Evolutionary conservation across 305 asterid species (phyloP).

Genomic region (Striga hermonthica): DNA sequence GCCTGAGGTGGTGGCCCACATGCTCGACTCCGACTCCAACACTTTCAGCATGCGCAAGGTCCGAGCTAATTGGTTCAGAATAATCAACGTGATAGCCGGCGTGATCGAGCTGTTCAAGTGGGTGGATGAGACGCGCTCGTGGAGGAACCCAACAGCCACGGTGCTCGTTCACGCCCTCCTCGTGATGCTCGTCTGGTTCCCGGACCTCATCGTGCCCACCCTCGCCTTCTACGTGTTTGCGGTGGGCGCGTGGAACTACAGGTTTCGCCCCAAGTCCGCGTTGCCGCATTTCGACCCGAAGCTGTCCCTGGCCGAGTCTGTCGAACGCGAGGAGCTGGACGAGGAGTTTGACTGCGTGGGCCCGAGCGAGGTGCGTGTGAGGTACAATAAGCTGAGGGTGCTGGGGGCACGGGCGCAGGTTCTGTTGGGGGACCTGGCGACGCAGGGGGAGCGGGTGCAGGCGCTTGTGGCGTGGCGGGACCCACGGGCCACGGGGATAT

Average conservation of each 20-base stretch:
- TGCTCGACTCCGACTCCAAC: constrained; percentile 69
- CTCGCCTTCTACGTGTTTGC: constrained; percentile 65
- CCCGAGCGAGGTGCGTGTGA: constrained; percentile 56
- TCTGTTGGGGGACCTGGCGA: constrained; percentile 71
- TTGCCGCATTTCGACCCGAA: constrained; percentile 68
- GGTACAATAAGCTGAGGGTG: constrained; percentile 69
- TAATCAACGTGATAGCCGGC: constrained; percentile 64
- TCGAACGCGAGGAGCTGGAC: constrained; percentile 68
- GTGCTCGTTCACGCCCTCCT: constrained; percentile 65
- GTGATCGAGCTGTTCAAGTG: constrained; percentile 62
- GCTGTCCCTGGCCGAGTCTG: constrained; percentile 54
- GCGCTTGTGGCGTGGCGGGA: constrained; percentile 84
- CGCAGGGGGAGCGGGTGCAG: constrained; percentile 78
- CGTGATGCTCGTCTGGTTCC: constrained; percentile 82
- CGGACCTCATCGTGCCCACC: constrained; percentile 69
- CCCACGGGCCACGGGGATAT: constrained; percentile 90
- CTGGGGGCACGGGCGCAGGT: constrained; percentile 77
- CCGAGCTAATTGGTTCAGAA: constrained; percentile 75
- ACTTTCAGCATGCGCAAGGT: constrained; percentile 74
- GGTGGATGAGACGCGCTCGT: constrained; percentile 80
- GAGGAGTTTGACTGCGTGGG: constrained; percentile 75
- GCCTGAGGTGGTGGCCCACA: constrained; percentile 63
- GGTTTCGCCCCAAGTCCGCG: constrained; percentile 49
- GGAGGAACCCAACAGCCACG: constrained; percentile 81
- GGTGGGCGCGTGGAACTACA: constrained; percentile 81